These are phyloP conservation scores for Phytophthora meadii DNA, from an alignment of 352 stramenopile genomes.

Conservation along the genomic window DNA sequence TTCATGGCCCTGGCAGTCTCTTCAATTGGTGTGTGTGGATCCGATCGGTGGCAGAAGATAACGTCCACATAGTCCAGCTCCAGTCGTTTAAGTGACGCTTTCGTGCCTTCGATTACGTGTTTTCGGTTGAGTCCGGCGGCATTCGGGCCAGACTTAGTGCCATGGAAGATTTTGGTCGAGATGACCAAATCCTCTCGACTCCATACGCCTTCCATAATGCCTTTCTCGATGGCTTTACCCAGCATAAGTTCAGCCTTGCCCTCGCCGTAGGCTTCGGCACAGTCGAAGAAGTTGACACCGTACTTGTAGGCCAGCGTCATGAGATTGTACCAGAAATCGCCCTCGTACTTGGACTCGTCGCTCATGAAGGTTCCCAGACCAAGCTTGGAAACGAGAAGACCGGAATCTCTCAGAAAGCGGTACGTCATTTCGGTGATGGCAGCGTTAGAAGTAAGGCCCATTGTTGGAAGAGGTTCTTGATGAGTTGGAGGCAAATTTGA, in stretches of 20 bases:
- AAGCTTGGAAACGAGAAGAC: conserved; percentile 50
- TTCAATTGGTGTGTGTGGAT: conserved; percentile 41
- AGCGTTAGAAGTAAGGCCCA: not conserved
- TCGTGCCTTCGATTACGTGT: conserved; percentile 27
- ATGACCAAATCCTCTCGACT: conserved; percentile 31
- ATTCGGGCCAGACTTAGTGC: conserved; percentile 10
- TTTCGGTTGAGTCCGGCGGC: conserved; percentile 10
- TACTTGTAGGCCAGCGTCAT: conserved; percentile 6
- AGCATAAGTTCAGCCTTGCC: not conserved
- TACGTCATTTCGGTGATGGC: conserved; percentile 48
- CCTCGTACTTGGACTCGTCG: not conserved
- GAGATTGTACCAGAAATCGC: conserved; percentile 19
- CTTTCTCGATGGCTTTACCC: conserved; percentile 12
- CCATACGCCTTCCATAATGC: conserved; percentile 8
- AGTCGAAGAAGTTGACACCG: conserved; percentile 26
- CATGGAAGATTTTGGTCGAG: conserved; percentile 47
- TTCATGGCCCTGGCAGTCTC: conserved; percentile 14
- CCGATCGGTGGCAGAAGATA: conserved; percentile 49
- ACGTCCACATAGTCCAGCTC: conserved; percentile 35
- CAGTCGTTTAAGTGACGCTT: conserved; percentile 31
- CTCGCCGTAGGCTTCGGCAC: conserved; percentile 10
- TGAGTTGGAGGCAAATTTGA: too few species aligned
- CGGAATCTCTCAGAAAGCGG: conserved; percentile 51
- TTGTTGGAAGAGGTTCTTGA: not conserved
- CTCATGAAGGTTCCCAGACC: conserved; percentile 44